These are phyloP conservation scores for Mycena alexandri DNA, from an alignment of 768 basidiomycete genomes.

Conservation along the genomic window DNA sequence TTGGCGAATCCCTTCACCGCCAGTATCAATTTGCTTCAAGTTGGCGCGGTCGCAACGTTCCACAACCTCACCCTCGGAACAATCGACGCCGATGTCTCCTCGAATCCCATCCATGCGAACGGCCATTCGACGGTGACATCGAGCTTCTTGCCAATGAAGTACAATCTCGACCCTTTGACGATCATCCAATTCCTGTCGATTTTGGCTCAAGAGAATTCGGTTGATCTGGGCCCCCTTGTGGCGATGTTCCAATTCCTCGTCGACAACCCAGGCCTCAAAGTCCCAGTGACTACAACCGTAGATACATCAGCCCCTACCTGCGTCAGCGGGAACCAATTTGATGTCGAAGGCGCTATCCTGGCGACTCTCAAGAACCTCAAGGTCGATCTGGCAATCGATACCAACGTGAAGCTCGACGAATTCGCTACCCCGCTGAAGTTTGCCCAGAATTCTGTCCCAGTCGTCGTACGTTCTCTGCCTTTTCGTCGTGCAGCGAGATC, in stretches of 20 bases:
- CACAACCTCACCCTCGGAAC: conserved; percentile 67
- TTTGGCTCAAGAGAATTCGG: conserved; percentile 65
- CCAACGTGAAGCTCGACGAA: conserved; percentile 72
- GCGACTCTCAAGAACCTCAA: conserved; percentile 70
- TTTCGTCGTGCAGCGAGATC: neutral
- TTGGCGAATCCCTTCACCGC: conserved; percentile 81
- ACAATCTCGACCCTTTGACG: conserved; percentile 72
- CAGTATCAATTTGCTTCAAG: conserved; percentile 70
- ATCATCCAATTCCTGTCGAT: conserved; percentile 69
- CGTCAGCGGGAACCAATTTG: conserved; percentile 77
- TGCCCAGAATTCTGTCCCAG: conserved; percentile 29
- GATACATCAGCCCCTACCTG: conserved; percentile 67
- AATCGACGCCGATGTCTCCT: conserved; percentile 69
- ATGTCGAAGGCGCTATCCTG: conserved; percentile 71
- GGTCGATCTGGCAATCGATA: conserved; percentile 69
- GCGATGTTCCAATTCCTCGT: conserved; percentile 67
- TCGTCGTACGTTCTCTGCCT: conserved; percentile 49
- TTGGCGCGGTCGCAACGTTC: conserved; percentile 68
- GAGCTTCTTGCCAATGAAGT: conserved; percentile 66
- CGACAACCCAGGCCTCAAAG: conserved; percentile 62
- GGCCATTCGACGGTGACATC: conserved; percentile 74
- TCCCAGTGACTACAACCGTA: conserved; percentile 67
- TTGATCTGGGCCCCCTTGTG: conserved; percentile 71
- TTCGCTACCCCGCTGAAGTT: conserved; percentile 44
- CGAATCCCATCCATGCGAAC: conserved; percentile 67